These are phyloP conservation scores for Globisporangium heterothallicum DNA, from an alignment of 352 stramenopile genomes.

Conservation along the genomic window DNA sequence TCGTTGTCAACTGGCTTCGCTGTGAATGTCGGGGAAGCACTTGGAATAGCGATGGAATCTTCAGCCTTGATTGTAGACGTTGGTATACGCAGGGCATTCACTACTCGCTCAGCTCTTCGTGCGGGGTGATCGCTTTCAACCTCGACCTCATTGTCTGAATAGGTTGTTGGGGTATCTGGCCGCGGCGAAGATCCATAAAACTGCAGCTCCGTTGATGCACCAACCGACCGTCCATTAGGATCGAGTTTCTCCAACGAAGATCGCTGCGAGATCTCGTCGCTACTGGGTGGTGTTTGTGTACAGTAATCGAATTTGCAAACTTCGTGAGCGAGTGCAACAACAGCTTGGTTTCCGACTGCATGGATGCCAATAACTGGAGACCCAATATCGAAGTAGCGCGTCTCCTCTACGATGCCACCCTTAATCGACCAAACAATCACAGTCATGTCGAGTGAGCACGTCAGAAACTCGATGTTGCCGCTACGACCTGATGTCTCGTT, in stretches of 20 bases:
- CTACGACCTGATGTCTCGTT: conserved; percentile 1
- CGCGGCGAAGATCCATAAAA: background rate
- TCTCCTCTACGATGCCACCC: conserved; percentile 28
- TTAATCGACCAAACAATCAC: conserved; percentile 47
- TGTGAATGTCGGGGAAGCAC: conserved; percentile 10
- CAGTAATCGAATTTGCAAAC: conserved; percentile 22
- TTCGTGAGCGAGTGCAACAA: conserved; percentile 35
- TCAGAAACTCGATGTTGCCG: conserved; percentile 25
- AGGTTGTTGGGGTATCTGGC: conserved; percentile 9
- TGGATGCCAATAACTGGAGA: conserved; percentile 39
- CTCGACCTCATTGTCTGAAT: conserved; percentile 2
- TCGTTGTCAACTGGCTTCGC: conserved; percentile 17
- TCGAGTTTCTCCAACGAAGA: background rate
- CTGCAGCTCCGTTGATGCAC: background rate
- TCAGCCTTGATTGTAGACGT: background rate
- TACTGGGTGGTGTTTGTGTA: background rate
- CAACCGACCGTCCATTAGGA: background rate
- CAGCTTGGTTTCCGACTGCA: conserved; percentile 18
- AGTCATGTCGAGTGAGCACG: conserved; percentile 59
- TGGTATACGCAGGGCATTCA: background rate
- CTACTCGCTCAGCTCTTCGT: background rate
- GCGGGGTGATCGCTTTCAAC: background rate
- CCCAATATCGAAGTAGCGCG: conserved; percentile 60
- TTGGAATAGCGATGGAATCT: conserved; percentile 20
- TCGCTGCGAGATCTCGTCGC: background rate